Percentiles rank a stretch among this genome's conserved stretches.
Evolutionary conservation across 2,329 filamentous ascomycete genomes (phyloP).

Genomic region (Fusarium sp.): DNA sequence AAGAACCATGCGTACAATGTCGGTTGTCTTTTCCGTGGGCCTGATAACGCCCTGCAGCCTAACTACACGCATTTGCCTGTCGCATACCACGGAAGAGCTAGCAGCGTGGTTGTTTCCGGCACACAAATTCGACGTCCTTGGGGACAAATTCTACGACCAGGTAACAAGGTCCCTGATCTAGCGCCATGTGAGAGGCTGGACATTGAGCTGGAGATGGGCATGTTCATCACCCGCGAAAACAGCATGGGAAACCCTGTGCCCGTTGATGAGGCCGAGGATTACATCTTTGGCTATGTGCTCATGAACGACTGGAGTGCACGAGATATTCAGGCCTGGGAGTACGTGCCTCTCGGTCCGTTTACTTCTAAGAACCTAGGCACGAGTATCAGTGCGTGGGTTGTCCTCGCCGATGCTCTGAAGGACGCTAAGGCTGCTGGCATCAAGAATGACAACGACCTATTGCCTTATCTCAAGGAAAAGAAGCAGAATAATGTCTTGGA

Average conservation of each 20-base stretch:
- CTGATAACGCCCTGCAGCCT: conserved; percentile 80
- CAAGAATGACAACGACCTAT: conserved; percentile 54
- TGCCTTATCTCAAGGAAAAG: conserved; percentile 70
- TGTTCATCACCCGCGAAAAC: conserved; percentile 79
- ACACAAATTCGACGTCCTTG: conserved; percentile 80
- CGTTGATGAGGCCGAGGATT: conserved; percentile 76
- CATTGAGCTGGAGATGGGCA: conserved; percentile 84
- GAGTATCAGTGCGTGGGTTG: conserved; percentile 73
- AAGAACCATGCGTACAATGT: conserved; percentile 81
- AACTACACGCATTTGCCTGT: conserved; percentile 88
- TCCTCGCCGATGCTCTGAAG: conserved; percentile 71
- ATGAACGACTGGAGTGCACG: conserved; percentile 76
- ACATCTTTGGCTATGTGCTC: conserved; percentile 79
- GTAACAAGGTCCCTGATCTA: conserved; percentile 66
- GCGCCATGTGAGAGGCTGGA: conserved; percentile 76
- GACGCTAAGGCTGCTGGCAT: conserved; percentile 45
- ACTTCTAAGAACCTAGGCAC: conserved; percentile 75
- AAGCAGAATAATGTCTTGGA: conserved; percentile 54
- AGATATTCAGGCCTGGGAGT: conserved; percentile 74
- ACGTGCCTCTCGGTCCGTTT: conserved; percentile 73
- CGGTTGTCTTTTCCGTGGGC: conserved; percentile 80
- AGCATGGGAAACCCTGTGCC: conserved; percentile 76
- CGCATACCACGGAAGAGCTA: conserved; percentile 85
- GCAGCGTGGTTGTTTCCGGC: conserved; percentile 81
- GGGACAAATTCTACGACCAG: conserved; percentile 75